Conservation (phyloP, 805 yeast genomes). For the Sugiyamaella boreocaroliniensis region DNA sequence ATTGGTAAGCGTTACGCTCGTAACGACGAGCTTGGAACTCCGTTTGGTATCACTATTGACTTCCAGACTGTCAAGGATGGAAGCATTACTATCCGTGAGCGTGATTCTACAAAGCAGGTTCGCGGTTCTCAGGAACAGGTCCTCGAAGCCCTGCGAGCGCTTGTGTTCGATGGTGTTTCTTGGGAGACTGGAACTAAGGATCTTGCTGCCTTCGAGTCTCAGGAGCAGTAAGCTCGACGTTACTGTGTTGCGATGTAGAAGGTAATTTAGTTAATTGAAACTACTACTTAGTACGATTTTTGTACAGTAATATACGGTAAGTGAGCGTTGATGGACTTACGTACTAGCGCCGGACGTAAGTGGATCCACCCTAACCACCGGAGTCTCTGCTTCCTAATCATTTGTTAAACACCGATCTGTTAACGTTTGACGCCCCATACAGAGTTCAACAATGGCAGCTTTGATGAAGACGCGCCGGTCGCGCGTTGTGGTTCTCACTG, state of each 20-base stretch:
- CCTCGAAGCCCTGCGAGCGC: constrained; percentile 59
- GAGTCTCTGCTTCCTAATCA: too few species aligned
- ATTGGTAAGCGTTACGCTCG: constrained; percentile 98
- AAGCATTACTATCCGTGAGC: constrained; percentile 90
- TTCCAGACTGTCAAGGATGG: constrained; percentile 85
- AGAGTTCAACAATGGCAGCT: not conserved
- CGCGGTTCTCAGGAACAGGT: constrained; percentile 80
- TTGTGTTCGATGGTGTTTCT: constrained; percentile 64
- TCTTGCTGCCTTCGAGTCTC: constrained; percentile 67
- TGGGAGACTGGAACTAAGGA: constrained; percentile 84
- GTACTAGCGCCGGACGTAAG: too few species aligned
- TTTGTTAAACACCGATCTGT: too few species aligned
- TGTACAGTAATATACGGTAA: too few species aligned
- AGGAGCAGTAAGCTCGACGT: constrained; percentile 37
- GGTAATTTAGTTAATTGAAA: not conserved
- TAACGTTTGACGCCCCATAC: too few species aligned
- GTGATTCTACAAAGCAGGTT: constrained; percentile 94
- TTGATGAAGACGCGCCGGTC: constrained; percentile 33
- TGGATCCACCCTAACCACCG: too few species aligned
- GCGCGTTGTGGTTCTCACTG: constrained; percentile 38
- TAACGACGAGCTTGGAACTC: constrained; percentile 97
- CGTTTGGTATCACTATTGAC: constrained; percentile 96
- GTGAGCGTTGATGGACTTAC: too few species aligned
- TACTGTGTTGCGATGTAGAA: too few species aligned
- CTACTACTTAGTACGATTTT: too few species aligned